Base-by-base conservation (phyloP, 2,329 filamentous ascomycete species). In the Pestalotiopsis sp. region DNA sequence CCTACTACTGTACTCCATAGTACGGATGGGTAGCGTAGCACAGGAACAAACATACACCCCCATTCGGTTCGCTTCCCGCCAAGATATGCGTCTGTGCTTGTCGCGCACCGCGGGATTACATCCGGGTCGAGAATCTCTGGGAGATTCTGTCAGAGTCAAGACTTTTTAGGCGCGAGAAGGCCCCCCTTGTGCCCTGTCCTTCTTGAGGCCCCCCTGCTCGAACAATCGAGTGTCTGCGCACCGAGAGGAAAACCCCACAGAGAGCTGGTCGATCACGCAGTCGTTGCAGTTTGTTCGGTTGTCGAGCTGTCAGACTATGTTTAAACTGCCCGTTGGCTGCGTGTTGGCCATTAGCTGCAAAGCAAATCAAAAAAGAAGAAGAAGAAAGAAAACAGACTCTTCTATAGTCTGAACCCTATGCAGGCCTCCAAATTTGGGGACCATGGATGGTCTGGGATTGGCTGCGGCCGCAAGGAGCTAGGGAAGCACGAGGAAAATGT, bases 61-160 rank as follows among this genome's bases (percentile, higher is more conserved):
- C 61, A 64, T 64, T 64, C 61, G 61, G 61, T 64, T 64, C 39
- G 13, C 17, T 38, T 64, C 27, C 61, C 61, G 38, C 27, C 61
- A 17, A 64, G 39, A 14, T 25, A 20, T 64, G 36, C 20, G 39
- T 45, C 61, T 25, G 61, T 64, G 61, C 61, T 64, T 27, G 27
- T 27, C 17, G 25, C 45, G 45, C 45, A 13, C 57, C 57, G 27
- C 57, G 57, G 57, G 13, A 59, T 25, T 20, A 59, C 57, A 59
- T 36, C 57, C 61, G 61, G 61, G 39, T 23, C 31, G 27, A 31
- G 59, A 52, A n/a, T 52, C 45, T n/a, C 45, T n/a, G 17, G 45
- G 45, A 52, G 45, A 52, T 52, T 17, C 45, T 52, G 45, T 52
- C 45, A 52, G 45, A n/a, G 27, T 31, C 27, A 31, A 31, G 27